Evolutionary conservation across 129 eudicot genomes (phyloP).

Genomic region (Saposhnikovia divaricata): DNA sequence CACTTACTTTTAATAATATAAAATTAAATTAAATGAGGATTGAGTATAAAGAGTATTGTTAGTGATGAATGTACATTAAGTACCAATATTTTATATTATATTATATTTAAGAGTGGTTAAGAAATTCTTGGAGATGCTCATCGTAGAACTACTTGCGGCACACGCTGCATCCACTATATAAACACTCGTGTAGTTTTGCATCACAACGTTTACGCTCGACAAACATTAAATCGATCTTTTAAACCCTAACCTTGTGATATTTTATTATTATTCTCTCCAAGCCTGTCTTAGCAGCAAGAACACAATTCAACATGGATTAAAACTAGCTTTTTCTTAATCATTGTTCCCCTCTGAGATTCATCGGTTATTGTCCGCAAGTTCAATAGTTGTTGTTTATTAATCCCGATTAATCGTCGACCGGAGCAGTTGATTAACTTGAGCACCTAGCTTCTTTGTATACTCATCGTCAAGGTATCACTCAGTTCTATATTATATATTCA

Average conservation of each 20-base stretch:
- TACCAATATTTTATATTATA: too few species aligned
- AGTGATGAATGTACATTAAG: too few species aligned
- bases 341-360: neutral
- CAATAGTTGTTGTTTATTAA: too few species aligned
- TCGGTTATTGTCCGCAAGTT: neutral
- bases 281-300: too few species aligned
- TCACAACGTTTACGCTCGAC: too few species aligned
- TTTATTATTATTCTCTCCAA: too few species aligned
- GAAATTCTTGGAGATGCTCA: too few species aligned
- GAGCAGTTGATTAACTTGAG: neutral
- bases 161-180: neutral
- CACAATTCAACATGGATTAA: neutral
- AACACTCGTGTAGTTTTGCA: too few species aligned
- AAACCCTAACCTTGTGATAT: neutral
- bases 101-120: too few species aligned
- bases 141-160: neutral
- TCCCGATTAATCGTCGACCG: neutral
- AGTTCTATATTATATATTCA: neutral
- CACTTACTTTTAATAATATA: too few species aligned
- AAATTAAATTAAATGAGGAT: neutral
- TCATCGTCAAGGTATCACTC: neutral
- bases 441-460: neutral
- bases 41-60: too few species aligned
- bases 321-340: neutral
- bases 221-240: neutral